A percentile compares a stretch with the other conserved stretches of the same genome.
These are phyloP conservation scores for Tagetes erecta DNA, from an alignment of 129 eudicot species.

Conservation along the genomic window DNA sequence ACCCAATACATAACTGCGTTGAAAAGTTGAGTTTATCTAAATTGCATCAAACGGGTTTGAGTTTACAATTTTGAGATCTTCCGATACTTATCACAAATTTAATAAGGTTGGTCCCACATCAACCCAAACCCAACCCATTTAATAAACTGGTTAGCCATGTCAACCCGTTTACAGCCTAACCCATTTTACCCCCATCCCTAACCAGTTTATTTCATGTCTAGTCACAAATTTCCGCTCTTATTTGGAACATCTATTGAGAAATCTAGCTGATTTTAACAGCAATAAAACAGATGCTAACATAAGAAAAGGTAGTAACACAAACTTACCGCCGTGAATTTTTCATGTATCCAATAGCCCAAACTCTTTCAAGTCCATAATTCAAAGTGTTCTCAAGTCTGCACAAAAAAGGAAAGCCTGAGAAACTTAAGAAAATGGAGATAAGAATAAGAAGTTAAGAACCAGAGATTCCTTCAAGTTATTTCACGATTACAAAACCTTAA, in stretches of 20 bases:
- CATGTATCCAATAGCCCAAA: conserved; percentile 90
- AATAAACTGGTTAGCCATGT: not conserved
- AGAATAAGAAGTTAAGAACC: conserved; percentile 19
- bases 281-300: conserved; percentile 2
- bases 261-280: conserved; percentile 4
- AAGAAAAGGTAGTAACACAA: conserved; percentile 1
- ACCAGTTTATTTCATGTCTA: not conserved
- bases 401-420: not conserved
- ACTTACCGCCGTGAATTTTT: conserved; percentile 83
- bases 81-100: not conserved
- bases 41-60: conserved; percentile 1
- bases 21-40: not conserved
- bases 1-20: not conserved
- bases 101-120: not conserved
- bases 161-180: not conserved
- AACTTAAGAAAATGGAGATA: conserved; percentile 26
- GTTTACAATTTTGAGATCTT: not conserved
- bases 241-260: conserved; percentile 11
- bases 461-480: not conserved
- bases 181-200: conserved; percentile 2
- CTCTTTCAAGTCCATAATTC: conserved; percentile 89
- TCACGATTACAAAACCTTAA: conserved; percentile 1
- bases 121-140: not conserved
- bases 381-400: conserved; percentile 94
- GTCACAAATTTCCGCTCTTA: not conserved